These are phyloP conservation scores for Apiospora marii DNA, from an alignment of 2,329 filamentous ascomycete genomes.

Conservation along the genomic window DNA sequence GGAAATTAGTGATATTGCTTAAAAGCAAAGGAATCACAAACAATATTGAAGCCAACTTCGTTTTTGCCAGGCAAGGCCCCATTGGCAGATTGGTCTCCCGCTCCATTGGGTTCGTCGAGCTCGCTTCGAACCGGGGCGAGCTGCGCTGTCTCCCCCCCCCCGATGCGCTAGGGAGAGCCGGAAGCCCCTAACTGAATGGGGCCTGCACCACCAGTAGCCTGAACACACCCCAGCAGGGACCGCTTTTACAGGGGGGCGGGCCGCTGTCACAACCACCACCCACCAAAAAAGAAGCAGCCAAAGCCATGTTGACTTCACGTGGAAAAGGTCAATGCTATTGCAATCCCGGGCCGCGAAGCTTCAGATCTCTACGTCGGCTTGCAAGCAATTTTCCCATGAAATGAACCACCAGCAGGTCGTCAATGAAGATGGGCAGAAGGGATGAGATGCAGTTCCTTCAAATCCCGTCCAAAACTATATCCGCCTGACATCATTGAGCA, in stretches of 20 bases:
- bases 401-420: too few relatives aligned
- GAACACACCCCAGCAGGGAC: background rate
- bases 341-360: background rate
- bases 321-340: background rate
- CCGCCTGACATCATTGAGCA: slow-evolving; percentile 1
- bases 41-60: slow-evolving; percentile 9
- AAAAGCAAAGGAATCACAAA: slow-evolving; percentile 2
- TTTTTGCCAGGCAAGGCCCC: background rate
- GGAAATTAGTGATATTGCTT: background rate
- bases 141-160: background rate
- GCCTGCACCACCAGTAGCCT: background rate
- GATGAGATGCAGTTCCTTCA: background rate
- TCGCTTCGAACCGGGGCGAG: slow-evolving; percentile 10
- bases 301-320: background rate
- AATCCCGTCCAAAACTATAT: background rate
- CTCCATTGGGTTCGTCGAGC: background rate
- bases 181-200: slow-evolving; percentile 7
- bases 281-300: background rate
- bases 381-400: background rate
- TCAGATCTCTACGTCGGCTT: background rate
- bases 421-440: background rate
- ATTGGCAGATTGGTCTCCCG: background rate
- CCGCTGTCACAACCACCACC: slow-evolving; percentile 13
- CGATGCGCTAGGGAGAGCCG: slow-evolving; percentile 9
- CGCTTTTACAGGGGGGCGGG: slow-evolving; percentile 16